Evolutionary conservation across 352 stramenopile species (phyloP).

Genomic region (Pythium dissimile): DNA sequence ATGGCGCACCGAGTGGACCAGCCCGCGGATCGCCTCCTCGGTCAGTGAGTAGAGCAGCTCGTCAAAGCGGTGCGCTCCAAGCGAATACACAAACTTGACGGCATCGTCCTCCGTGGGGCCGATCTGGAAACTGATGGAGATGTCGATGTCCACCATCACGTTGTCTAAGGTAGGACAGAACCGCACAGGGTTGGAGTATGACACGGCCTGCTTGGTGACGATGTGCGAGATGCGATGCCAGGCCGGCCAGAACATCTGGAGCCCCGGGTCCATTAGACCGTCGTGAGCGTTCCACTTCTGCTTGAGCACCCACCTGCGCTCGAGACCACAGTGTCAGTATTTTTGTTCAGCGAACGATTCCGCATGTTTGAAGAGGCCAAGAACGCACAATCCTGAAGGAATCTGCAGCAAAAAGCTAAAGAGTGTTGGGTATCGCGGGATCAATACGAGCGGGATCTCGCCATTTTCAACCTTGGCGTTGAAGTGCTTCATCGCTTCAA

Average conservation of each 20-base stretch:
- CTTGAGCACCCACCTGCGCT: conserved; percentile 81
- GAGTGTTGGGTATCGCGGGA: conserved; percentile 48
- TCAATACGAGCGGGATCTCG: conserved; percentile 63
- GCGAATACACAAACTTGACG: conserved; percentile 80
- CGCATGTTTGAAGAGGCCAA: background rate
- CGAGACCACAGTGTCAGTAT: conserved; percentile 35
- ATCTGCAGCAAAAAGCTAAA: conserved; percentile 49
- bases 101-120: conserved; percentile 71
- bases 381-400: conserved; percentile 43
- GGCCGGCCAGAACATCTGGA: conserved; percentile 74
- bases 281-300: conserved; percentile 82
- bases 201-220: conserved; percentile 82
- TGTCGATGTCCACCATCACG: conserved; percentile 87
- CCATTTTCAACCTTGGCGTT: conserved; percentile 41
- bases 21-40: conserved; percentile 71
- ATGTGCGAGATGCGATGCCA: conserved; percentile 86
- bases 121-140: conserved; percentile 88
- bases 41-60: conserved; percentile 76
- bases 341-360: background rate
- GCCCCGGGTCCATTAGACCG: conserved; percentile 72
- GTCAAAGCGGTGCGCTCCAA: conserved; percentile 80
- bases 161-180: conserved; percentile 82
- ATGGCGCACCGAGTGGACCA: conserved; percentile 80
- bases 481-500: conserved; percentile 53
- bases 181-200: conserved; percentile 72